Evolutionary conservation across 176 grass and related monocot genomes (phyloP).

Genomic region (Carex pumila): DNA sequence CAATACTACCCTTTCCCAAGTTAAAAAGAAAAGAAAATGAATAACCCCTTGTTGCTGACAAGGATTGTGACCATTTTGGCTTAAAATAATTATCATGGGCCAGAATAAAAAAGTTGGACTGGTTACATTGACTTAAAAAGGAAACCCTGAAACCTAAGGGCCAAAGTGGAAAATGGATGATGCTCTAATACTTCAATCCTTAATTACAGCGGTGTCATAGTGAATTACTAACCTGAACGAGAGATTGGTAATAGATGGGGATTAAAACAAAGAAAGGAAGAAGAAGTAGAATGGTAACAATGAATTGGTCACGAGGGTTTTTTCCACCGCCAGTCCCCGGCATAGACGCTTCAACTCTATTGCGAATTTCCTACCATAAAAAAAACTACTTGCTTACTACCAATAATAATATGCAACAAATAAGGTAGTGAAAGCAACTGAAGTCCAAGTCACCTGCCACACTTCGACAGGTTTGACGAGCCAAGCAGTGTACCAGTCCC

Average conservation of each 20-base stretch:
- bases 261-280: constrained; percentile 57
- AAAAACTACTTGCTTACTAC: background rate
- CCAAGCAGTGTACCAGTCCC: constrained; percentile 98
- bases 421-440: background rate
- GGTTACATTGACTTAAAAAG: background rate
- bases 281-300: constrained; percentile 59
- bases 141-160: background rate
- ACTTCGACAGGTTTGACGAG: constrained; percentile 89
- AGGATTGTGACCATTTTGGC: background rate
- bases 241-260: constrained; percentile 66
- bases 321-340: constrained; percentile 73
- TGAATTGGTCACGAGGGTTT: constrained; percentile 49
- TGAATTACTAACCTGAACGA: constrained; percentile 54
- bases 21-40: background rate
- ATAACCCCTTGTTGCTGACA: background rate
- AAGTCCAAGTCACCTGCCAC: constrained; percentile 63
- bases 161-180: background rate
- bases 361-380: constrained; percentile 54
- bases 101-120: too few relatives aligned
- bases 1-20: background rate
- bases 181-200: constrained; percentile 1
- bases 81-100: background rate
- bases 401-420: constrained; percentile 20
- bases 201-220: constrained; percentile 7
- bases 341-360: constrained; percentile 75